Conservation (phyloP, 2,329 filamentous ascomycete species). For the Bipolaris zeicola region DNA sequence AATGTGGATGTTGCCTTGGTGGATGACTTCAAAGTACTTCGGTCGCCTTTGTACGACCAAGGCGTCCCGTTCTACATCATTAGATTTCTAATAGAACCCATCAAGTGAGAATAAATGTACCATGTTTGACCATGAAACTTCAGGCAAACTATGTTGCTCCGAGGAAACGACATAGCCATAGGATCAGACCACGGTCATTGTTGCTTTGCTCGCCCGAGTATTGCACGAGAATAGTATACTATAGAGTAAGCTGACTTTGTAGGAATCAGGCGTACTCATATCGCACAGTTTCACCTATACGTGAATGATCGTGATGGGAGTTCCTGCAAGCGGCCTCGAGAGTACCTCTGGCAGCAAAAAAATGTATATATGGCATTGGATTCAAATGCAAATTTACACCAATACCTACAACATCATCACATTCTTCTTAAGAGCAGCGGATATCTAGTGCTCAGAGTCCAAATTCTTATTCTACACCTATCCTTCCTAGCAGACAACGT, state of each 20-base stretch:
- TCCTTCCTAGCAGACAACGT: background rate
- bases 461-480: background rate
- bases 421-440: background rate
- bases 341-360: background rate
- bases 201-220: background rate
- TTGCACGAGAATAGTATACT: background rate
- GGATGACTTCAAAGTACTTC: no score
- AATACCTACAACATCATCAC: background rate
- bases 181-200: background rate
- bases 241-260: background rate
- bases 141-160: background rate
- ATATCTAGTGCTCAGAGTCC: background rate
- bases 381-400: background rate
- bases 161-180: background rate
- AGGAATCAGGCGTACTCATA: background rate
- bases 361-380: background rate
- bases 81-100: background rate
- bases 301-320: background rate
- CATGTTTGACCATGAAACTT: background rate
- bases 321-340: background rate
- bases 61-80: background rate
- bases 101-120: background rate
- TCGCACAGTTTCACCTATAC: background rate
- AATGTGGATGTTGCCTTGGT: no score
- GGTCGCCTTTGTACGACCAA: background rate